Conservation (phyloP, 2,329 filamentous ascomycete species). For the Sporothrix globosa region DNA sequence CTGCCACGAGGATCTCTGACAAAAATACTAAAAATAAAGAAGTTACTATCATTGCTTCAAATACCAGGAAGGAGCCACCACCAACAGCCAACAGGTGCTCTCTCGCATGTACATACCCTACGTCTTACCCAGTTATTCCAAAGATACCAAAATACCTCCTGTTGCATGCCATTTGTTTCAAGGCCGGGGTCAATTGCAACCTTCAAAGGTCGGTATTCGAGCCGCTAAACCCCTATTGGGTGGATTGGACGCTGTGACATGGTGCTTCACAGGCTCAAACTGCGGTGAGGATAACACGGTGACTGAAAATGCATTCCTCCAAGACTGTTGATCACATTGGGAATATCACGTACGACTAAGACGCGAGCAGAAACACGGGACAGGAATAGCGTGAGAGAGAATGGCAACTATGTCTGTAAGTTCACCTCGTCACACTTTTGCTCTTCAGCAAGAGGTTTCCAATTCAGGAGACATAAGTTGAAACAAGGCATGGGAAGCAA, state of each 20-base stretch:
- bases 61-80: no score
- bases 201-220: neutral
- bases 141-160: neutral
- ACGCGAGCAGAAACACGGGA: neutral
- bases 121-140: neutral
- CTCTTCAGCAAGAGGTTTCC: neutral
- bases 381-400: neutral
- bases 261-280: no score
- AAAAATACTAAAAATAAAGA: no score
- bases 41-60: no score
- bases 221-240: slow-evolving; percentile 10
- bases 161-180: slow-evolving; percentile 23
- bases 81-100: neutral
- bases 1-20: no score
- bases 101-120: neutral
- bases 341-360: neutral
- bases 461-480: neutral
- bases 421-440: neutral
- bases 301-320: no score
- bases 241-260: neutral
- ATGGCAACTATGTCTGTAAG: neutral
- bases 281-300: no score
- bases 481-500: neutral
- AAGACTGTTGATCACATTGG: neutral
- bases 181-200: slow-evolving; percentile 8